Evolutionary conservation across 2,329 filamentous ascomycete species (phyloP).

Genomic region (Aulographum hederae): DNA sequence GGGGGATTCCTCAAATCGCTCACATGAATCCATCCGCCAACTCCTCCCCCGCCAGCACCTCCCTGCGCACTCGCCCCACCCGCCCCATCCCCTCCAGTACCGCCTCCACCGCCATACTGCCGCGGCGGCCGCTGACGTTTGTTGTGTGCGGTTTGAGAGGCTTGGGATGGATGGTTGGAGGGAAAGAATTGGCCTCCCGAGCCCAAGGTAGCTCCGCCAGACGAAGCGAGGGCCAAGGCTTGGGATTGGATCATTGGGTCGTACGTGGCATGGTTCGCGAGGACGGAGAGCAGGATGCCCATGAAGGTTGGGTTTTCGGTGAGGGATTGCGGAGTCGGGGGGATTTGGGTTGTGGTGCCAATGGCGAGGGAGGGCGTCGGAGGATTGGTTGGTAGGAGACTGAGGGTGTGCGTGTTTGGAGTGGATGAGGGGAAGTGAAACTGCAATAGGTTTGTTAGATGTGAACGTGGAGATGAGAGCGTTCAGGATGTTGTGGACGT

Average conservation of each 20-base stretch:
- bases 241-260: slow-evolving; percentile 40
- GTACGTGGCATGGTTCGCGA: slow-evolving; percentile 32
- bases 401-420: slow-evolving; percentile 29
- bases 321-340: slow-evolving; percentile 37
- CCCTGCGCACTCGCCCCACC: slow-evolving; percentile 41
- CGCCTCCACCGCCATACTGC: slow-evolving; percentile 7
- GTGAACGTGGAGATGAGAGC: slow-evolving; percentile 1
- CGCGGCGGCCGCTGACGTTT: slow-evolving; percentile 8
- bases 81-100: slow-evolving; percentile 16
- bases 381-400: slow-evolving; percentile 36
- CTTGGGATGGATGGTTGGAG: slow-evolving; percentile 10
- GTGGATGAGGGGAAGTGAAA: slow-evolving; percentile 27
- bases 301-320: slow-evolving; percentile 38
- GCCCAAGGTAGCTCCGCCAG: slow-evolving; percentile 34
- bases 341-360: slow-evolving; percentile 33
- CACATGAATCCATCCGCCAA: slow-evolving; percentile 45
- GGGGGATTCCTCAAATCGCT: slow-evolving; percentile 40
- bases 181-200: slow-evolving; percentile 27
- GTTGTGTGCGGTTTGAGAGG: too few species aligned
- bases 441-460: slow-evolving; percentile 20
- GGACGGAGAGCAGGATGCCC: slow-evolving; percentile 35
- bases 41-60: slow-evolving; percentile 36
- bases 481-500: slow-evolving; percentile 5
- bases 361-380: slow-evolving; percentile 34
- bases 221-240: slow-evolving; percentile 40